Percentiles rank a stretch among this genome's conserved stretches.
Conservation (phyloP, 2,329 filamentous ascomycete species). For the Clarireedia homoeocarpa region DNA sequence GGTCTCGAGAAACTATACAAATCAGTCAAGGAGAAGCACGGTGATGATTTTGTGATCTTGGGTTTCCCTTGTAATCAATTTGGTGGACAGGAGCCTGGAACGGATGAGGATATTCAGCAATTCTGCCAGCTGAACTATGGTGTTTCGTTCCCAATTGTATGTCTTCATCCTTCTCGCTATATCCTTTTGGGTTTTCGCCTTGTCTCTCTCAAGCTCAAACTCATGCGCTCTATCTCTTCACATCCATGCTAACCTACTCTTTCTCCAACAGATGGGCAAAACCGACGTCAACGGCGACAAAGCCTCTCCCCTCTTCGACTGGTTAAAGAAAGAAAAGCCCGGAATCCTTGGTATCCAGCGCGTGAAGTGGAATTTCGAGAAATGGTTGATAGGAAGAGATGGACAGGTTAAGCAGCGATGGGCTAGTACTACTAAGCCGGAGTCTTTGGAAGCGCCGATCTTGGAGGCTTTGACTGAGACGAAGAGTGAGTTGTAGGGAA, state of each 20-base stretch:
- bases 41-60: constrained; percentile 69
- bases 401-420: constrained; percentile 80
- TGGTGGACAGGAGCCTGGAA: constrained; percentile 71
- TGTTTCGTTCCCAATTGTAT: constrained; percentile 79
- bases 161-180: constrained; percentile 2
- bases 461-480: constrained; percentile 48
- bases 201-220: too few relatives aligned
- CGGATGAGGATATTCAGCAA: constrained; percentile 69
- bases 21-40: constrained; percentile 55
- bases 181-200: not conserved
- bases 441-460: constrained; percentile 67
- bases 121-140: constrained; percentile 94
- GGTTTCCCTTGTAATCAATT: constrained; percentile 99
- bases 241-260: not conserved
- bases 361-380: constrained; percentile 99
- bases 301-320: constrained; percentile 73
- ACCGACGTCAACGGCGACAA: constrained; percentile 85
- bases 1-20: constrained; percentile 90
- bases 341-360: constrained; percentile 82
- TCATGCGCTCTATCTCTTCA: not conserved
- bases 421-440: constrained; percentile 83
- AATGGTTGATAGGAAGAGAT: constrained; percentile 84
- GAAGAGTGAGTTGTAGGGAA: constrained; percentile 10
- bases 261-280: constrained; percentile 54
- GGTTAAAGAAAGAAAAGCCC: constrained; percentile 64